Conservation (phyloP, 2,329 filamentous ascomycete species). For the Fusarium lateritium region DNA sequence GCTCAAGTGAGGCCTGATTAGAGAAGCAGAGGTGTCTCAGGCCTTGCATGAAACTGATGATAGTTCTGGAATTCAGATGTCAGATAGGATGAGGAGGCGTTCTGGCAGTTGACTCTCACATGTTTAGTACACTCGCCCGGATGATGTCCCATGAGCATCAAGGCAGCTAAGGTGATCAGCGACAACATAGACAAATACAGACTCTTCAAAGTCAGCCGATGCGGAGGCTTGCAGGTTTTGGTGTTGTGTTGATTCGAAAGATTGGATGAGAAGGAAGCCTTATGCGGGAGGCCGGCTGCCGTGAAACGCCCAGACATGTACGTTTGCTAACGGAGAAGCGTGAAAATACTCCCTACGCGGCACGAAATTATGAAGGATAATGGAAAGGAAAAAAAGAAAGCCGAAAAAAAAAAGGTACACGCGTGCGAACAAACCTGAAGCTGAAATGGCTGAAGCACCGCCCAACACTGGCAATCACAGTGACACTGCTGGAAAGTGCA, state of each 20-base stretch:
- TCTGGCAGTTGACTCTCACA: background rate
- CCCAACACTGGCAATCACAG: background rate
- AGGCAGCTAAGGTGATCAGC: background rate
- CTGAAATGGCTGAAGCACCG: background rate
- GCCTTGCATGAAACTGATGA: background rate
- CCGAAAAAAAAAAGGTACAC: background rate
- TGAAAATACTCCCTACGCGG: no score
- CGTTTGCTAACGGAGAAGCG: background rate
- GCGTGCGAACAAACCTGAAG: background rate
- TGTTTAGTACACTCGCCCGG: background rate
- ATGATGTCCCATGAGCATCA: background rate
- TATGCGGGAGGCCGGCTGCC: conserved; percentile 38
- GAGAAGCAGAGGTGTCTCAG: background rate
- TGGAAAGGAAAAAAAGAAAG: background rate
- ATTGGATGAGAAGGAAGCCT: conserved; percentile 14
- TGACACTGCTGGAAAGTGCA: background rate
- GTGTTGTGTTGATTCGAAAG: background rate
- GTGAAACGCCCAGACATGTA: background rate
- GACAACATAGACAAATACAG: background rate
- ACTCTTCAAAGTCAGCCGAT: background rate
- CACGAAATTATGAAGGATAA: background rate
- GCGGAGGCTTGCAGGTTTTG: background rate
- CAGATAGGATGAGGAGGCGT: background rate
- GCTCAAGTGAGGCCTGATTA: accelerated
- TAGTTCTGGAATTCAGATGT: background rate